Base-by-base conservation (phyloP, 1,284 basidiomycete species). In the Trichosporon sp. region DNA sequence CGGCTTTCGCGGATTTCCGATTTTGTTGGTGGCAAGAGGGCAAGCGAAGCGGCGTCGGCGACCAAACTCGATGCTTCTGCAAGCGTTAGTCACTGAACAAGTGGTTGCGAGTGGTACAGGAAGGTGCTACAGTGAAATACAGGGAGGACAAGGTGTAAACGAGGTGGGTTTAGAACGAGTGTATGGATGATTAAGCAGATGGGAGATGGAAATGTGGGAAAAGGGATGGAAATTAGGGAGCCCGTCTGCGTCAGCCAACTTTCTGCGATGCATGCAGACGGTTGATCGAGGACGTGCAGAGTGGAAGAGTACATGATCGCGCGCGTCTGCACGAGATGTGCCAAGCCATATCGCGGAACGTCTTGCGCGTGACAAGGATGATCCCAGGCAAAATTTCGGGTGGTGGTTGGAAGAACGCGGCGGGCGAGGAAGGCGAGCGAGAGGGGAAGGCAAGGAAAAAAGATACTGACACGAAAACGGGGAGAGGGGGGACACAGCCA, bases 1-100 rank as follows among this genome's bases (percentile, higher is more conserved):
- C 49, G 49, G 49, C 16, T n/a, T n/a, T 54, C 49, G 27, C 49
- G 49, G 49, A 8, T n/a, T n/a, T 54, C 49, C 49, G 49, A 54
- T 54, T 54, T 54, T 54, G 49, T 54, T 54, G 49, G 49, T 54
- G 49, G 49, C 49, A n/a, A 54, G 49, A n/a, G 14, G 16, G 10
- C 49, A 29, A 27, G 7, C 25, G 21, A 27, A 16, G 13, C 25
- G 13, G 49, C 25, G 27, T n/a, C 16, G 25, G 11, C 5, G 49
- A 19, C 25, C 49, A 6, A 10, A n/a, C 25, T 29, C 27, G 27
- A 27, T n/a, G 19, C 25, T n/a, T 29, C 49, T 54, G 25, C 25
- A 54, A 25, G 49, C 49, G 49, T 29, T 8, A 54, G 49, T 54
- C 49, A 29, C 49, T 16, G 49, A 6, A 29, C 25, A 9, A 29